Conservation (phyloP, 2,329 filamentous ascomycete genomes). For the Claviceps quebecensis region DNA sequence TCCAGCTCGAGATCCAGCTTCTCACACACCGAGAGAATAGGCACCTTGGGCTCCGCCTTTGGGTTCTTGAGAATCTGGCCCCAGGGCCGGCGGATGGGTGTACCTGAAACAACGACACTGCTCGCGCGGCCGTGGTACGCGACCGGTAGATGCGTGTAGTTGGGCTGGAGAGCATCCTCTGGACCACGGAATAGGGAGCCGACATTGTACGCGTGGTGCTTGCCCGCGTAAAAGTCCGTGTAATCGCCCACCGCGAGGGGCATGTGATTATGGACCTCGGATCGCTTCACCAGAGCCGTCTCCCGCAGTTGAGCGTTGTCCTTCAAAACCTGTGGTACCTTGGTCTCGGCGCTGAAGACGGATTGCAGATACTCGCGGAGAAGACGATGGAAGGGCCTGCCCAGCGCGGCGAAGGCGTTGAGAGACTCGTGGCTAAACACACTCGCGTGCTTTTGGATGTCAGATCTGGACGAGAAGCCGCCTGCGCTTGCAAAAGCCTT, state of each 20-base stretch:
- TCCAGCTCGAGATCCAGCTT: conserved; percentile 67
- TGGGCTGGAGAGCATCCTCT: conserved; percentile 61
- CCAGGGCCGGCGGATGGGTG: conserved; percentile 55
- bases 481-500: conserved; percentile 37
- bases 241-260: conserved; percentile 72
- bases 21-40: conserved; percentile 44
- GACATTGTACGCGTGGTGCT: conserved; percentile 60
- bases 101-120: conserved; percentile 61
- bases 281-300: conserved; percentile 14
- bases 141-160: conserved; percentile 69
- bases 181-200: conserved; percentile 61
- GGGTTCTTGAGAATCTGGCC: conserved; percentile 50
- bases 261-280: conserved; percentile 50
- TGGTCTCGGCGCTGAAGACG: conserved; percentile 41
- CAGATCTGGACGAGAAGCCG: conserved; percentile 23
- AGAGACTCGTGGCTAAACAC: conserved; percentile 17
- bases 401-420: conserved; percentile 33
- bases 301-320: conserved; percentile 21
- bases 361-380: conserved; percentile 57
- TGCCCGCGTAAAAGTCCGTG: conserved; percentile 71
- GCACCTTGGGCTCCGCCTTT: conserved; percentile 37
- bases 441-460: conserved; percentile 12
- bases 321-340: conserved; percentile 17
- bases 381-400: conserved; percentile 53
- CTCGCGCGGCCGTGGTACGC: conserved; percentile 71